Percentiles rank a stretch among this genome's conserved stretches.
Conservation (phyloP, 352 stramenopile genomes). For the Phytopythium litorale region DNA sequence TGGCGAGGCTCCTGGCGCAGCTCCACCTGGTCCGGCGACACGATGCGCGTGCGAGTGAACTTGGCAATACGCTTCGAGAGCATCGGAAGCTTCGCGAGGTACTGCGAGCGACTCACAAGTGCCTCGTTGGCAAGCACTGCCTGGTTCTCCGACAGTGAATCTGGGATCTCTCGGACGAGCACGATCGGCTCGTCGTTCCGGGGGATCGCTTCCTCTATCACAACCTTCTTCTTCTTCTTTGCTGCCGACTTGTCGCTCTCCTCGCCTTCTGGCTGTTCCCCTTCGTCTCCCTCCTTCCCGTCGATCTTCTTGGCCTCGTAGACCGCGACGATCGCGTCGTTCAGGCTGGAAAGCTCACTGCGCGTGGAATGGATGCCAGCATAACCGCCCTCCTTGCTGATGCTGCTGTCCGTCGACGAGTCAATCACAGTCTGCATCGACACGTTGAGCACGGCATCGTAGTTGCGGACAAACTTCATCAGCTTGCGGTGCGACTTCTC, state of each 20-base stretch:
- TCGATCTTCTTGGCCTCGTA: constrained; percentile 17
- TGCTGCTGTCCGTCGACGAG: constrained; percentile 76
- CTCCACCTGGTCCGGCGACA: constrained; percentile 53
- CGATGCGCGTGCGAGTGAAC: constrained; percentile 68
- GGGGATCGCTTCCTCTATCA: background rate
- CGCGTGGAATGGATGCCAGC: constrained; percentile 70
- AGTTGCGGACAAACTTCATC: constrained; percentile 96
- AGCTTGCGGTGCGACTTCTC: constrained; percentile 98
- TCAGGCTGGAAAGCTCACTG: constrained; percentile 44
- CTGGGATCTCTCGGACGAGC: background rate
- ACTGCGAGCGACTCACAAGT: constrained; percentile 24
- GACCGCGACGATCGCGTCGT: constrained; percentile 45
- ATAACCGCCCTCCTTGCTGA: constrained; percentile 79
- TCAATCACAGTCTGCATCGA: constrained; percentile 88
- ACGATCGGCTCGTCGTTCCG: background rate
- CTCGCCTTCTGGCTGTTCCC: constrained; percentile 1
- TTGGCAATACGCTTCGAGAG: constrained; percentile 74
- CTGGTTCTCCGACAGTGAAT: background rate
- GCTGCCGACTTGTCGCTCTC: background rate
- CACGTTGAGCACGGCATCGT: constrained; percentile 78
- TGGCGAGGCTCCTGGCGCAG: constrained; percentile 65
- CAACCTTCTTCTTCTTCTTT: constrained; percentile 13
- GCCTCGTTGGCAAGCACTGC: constrained; percentile 5
- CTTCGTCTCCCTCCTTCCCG: constrained; percentile 2
- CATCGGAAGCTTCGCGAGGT: constrained; percentile 44